Conservation (phyloP, 208 protist species). For the Trypanosoma rangeli region DNA sequence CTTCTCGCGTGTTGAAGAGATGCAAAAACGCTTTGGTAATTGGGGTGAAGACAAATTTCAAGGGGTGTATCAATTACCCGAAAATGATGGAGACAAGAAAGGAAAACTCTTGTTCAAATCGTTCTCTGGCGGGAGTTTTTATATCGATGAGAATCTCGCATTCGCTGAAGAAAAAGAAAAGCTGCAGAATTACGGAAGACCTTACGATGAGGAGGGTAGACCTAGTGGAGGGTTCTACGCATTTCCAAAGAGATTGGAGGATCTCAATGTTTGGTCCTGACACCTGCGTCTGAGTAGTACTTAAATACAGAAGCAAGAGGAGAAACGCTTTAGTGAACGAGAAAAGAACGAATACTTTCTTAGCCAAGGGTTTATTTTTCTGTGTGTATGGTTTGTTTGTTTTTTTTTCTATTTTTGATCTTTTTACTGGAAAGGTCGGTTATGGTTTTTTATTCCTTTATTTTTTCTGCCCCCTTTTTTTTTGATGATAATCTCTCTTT, state of each 20-base stretch:
- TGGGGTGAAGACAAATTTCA: constrained; percentile 48
- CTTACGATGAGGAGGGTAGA: constrained; percentile 32
- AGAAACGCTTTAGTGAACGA: neutral
- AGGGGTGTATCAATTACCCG: constrained; percentile 21
- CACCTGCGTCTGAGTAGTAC: neutral
- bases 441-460: constrained; percentile 14
- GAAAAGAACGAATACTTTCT: neutral
- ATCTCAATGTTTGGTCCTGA: constrained; percentile 30
- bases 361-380: neutral
- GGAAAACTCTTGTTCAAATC: constrained; percentile 26
- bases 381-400: constrained; percentile 5
- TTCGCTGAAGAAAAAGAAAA: constrained; percentile 53
- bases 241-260: constrained; percentile 27
- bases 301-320: neutral
- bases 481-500: neutral
- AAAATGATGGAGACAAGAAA: constrained; percentile 1
- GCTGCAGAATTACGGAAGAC: constrained; percentile 70
- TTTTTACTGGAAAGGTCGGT: neutral
- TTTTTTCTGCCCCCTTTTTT: constrained; percentile 2
- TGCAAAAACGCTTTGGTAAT: constrained; percentile 33
- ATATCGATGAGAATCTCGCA: constrained; percentile 28
- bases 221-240: constrained; percentile 46
- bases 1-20: constrained; percentile 32
- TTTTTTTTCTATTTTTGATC: constrained; percentile 16
- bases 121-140: constrained; percentile 12